Evolutionary conservation across 176 grass and related monocot genomes (phyloP), one percentile per base, ranked within the genome.

Genomic region (Echinochloa phyllopogon): DNA sequence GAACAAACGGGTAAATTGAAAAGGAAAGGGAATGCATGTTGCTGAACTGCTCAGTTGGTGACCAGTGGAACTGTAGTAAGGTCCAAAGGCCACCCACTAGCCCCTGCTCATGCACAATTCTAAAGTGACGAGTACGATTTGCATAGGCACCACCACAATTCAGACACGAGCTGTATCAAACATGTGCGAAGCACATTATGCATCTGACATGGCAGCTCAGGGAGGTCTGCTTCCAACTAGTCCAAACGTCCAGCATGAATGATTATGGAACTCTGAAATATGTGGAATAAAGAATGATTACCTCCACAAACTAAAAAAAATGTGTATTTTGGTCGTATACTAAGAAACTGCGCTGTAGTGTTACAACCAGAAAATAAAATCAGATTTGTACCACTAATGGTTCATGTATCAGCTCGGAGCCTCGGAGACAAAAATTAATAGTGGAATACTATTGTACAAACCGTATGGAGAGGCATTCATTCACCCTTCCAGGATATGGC

Each of bases 371-470:
- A 73, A 83, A 79, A 77, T 65, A 33, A 50, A 77, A 41, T 75
- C 66, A 53, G 75, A 69, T 24, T 68, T 41, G 51, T 62, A 84
- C 60, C 61, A 20, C 68, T 91, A 87, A 61, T 14, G 52, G 50
- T 74, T 74, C 17, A 16, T 72, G 74, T 66, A 74, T 86, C 66
- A 83, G 16, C 84, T 65, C 25, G 57, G 37, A 62, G 60, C 11
- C 84, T 65, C 25, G 57, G 37, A 62, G 60, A 64, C 56, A 72
- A 51, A 17, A 86, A 68, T 23, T 75, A 87, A 45, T 38, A 59
- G 3, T 36, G 18, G 27, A 80, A 87, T 51, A 60, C 52, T 87
- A 76, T 87, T 75, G 80, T 84, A 75, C 80, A 87, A 79, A 84
- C 80, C 37, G 41, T 80, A 62, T 52, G 42, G 62, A 69, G 17